These are phyloP conservation scores for Antrodiella citrinella DNA, from an alignment of 768 basidiomycete species.

Conservation along the genomic window DNA sequence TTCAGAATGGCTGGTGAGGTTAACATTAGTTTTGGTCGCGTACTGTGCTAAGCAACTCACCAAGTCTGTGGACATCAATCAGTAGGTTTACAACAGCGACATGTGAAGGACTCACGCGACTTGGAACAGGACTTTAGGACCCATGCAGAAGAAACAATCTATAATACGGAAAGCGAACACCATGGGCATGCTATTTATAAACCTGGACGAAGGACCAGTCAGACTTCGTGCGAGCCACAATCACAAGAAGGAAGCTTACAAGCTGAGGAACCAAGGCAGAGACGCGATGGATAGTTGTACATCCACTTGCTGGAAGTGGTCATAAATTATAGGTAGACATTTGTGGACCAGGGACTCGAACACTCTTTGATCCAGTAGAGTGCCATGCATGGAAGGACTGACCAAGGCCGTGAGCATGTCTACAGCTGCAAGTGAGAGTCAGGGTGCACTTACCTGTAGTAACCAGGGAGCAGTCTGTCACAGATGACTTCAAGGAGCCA, in stretches of 20 bases:
- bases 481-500: conserved; percentile 95
- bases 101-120: conserved; percentile 62
- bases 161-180: conserved; percentile 97
- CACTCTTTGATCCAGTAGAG: conserved; percentile 94
- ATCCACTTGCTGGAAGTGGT: conserved; percentile 85
- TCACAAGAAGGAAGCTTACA: conserved; percentile 49
- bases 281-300: conserved; percentile 97
- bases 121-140: conserved; percentile 97
- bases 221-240: conserved; percentile 4
- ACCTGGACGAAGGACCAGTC: conserved; percentile 32
- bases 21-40: too few relatives aligned
- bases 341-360: conserved; percentile 90
- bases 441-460: conserved; percentile 77
- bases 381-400: conserved; percentile 98
- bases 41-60: too few relatives aligned
- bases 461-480: conserved; percentile 92
- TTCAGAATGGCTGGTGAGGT: conserved; percentile 74
- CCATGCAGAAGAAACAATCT: conserved; percentile 98
- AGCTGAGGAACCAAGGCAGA: conserved; percentile 94
- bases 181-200: conserved; percentile 93
- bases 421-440: conserved; percentile 1
- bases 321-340: conserved; percentile 88
- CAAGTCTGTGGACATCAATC: conserved; percentile 36
- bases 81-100: background rate
- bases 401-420: conserved; percentile 1